Percentiles rank a stretch among this genome's conserved stretches.
Conservation (phyloP, 2,329 filamentous ascomycete genomes). For the Nakataea oryzae region DNA sequence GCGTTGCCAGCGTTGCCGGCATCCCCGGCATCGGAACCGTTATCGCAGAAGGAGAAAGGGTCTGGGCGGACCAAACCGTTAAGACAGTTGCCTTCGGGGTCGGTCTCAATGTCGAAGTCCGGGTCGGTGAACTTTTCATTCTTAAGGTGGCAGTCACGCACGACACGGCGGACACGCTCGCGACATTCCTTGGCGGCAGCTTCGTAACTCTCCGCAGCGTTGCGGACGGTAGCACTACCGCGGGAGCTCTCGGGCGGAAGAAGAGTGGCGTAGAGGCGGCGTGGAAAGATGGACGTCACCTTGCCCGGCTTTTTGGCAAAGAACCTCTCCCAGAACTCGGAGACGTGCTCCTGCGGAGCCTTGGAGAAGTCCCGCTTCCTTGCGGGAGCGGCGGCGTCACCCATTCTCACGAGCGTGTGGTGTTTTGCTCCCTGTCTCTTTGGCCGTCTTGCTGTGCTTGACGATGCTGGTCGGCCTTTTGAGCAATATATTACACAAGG, state of each 20-base stretch:
- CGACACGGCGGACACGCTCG: constrained; percentile 25
- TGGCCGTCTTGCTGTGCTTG: no score
- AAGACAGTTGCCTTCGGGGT: constrained; percentile 25
- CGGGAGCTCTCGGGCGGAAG: constrained; percentile 15
- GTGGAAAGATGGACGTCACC: constrained; percentile 32
- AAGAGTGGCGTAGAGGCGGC: constrained; percentile 24
- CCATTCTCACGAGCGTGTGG: neutral
- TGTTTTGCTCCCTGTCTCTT: neutral
- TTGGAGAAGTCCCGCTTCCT: constrained; percentile 10
- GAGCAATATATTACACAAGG: no score
- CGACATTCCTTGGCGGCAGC: constrained; percentile 27
- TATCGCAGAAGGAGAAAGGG: constrained; percentile 3
- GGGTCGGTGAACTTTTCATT: constrained; percentile 34
- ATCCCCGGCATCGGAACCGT: neutral
- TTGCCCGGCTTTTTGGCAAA: constrained; percentile 29
- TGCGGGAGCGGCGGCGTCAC: neutral
- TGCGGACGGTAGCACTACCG: constrained; percentile 19
- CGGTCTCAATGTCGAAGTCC: constrained; percentile 31
- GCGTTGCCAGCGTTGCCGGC: constrained; percentile 2
- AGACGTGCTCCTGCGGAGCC: constrained; percentile 27
- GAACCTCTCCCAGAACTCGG: constrained; percentile 31
- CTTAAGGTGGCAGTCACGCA: constrained; percentile 29
- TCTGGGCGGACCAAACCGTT: constrained; percentile 15
- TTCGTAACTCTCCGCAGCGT: constrained; percentile 30
- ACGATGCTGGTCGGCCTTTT: no score